A percentile compares a stretch with the other conserved stretches of the same genome.
Conservation (phyloP, 306 rosid species). For the Amphicarpaea edgeworthii region DNA sequence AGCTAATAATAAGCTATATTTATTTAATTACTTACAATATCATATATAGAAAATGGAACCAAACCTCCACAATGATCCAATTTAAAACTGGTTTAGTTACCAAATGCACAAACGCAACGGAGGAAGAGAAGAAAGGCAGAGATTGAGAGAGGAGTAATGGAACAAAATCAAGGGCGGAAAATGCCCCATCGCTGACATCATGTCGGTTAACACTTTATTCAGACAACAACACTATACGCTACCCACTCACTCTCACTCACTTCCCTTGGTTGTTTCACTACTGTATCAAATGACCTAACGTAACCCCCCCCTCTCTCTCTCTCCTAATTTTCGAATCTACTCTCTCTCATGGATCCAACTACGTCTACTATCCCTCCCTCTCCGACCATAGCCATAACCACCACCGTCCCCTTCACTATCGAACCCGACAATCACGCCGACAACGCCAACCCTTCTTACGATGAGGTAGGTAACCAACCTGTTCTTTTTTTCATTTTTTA, state of each 20-base stretch:
- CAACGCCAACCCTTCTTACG: constrained; percentile 56
- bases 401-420: constrained; percentile 22
- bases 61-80: too few species aligned
- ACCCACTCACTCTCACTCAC: too few species aligned
- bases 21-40: too few species aligned
- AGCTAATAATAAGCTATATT: too few species aligned
- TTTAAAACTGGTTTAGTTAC: too few species aligned
- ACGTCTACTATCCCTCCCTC: constrained; percentile 30
- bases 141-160: too few species aligned
- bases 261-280: too few species aligned
- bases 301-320: not conserved
- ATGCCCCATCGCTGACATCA: not conserved
- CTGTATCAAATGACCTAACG: not conserved
- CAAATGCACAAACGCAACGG: too few species aligned
- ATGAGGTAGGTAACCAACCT: constrained; percentile 63
- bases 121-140: too few species aligned
- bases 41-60: too few species aligned
- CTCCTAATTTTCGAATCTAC: not conserved
- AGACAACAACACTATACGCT: not conserved
- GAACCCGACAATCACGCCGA: constrained; percentile 36
- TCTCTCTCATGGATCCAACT: constrained; percentile 55
- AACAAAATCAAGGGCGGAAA: not conserved
- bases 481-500: too few species aligned
- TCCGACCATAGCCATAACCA: not conserved
- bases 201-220: not conserved